phyloP scores from a whole-genome alignment of 768 basidiomycete species.

The Rhizopogon salebrosus region DNA sequence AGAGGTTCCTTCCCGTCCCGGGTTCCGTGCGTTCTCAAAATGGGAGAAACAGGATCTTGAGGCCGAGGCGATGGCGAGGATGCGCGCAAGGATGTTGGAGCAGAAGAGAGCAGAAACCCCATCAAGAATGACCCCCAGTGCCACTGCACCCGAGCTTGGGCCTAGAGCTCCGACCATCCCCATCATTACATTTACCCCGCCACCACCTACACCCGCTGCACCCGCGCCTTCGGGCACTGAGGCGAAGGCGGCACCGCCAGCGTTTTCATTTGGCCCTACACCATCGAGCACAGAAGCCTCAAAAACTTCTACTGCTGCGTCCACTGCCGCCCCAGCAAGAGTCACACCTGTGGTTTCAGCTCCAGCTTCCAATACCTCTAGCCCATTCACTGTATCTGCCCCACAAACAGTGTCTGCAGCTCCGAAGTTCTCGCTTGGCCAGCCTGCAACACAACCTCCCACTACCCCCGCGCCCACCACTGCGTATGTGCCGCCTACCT shows the following conservation, averaged over 20 bases:
- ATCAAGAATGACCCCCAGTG: constrained; percentile 23
- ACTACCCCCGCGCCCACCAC: constrained; percentile 3
- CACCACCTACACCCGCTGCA: constrained; percentile 8
- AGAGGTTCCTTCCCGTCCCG: constrained; percentile 52
- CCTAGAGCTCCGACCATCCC: constrained; percentile 19
- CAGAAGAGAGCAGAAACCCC: constrained; percentile 34
- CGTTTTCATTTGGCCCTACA: constrained; percentile 12
- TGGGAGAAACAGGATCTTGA: constrained; percentile 88
- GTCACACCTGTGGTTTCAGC: constrained; percentile 11
- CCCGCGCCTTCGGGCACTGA: constrained; percentile 6
- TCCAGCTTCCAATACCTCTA: constrained; percentile 5
- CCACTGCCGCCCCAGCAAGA: constrained; percentile 14
- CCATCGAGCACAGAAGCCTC: constrained; percentile 5
- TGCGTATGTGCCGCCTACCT: constrained; percentile 3
- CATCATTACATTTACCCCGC: constrained; percentile 23
- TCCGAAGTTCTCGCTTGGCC: constrained; percentile 14
- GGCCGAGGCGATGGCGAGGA: constrained; percentile 70
- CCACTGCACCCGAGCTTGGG: constrained; percentile 18
- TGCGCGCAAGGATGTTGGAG: constrained; percentile 50
- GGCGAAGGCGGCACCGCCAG: constrained; percentile 11
- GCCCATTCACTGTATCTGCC: constrained; percentile 5
- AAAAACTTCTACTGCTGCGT: neutral
- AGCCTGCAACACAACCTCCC: constrained; percentile 8
- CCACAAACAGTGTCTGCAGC: constrained; percentile 5
- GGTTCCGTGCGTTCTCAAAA: constrained; percentile 55